A percentile compares a stretch with the other conserved stretches of the same genome.
These are phyloP conservation scores for Cryptococcus jaspeensis DNA, from an alignment of 1,284 basidiomycete genomes.

Conservation along the genomic window DNA sequence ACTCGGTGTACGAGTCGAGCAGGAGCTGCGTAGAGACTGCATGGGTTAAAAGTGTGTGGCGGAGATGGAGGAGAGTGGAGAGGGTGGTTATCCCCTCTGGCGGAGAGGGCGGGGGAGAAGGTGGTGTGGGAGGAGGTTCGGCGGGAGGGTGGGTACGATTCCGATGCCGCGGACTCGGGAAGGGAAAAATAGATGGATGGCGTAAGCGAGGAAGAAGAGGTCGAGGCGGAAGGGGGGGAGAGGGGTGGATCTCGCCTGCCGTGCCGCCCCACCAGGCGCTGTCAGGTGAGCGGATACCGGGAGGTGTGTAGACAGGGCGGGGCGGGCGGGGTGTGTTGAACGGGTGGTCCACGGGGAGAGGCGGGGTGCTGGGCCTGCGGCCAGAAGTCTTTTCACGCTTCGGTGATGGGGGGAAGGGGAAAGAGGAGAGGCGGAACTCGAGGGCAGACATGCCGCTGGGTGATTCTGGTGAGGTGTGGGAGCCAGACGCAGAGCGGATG, in stretches of 20 bases:
- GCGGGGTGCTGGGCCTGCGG: background rate
- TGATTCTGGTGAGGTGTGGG: background rate
- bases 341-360: background rate
- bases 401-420: background rate
- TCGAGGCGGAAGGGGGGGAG: background rate
- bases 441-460: background rate
- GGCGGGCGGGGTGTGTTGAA: background rate
- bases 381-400: background rate
- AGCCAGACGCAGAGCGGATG: too few relatives aligned
- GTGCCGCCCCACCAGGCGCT: background rate
- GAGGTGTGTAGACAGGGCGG: too few relatives aligned
- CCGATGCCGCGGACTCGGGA: background rate
- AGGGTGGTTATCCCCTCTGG: background rate
- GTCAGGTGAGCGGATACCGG: too few relatives aligned
- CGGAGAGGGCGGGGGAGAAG: constrained; percentile 1
- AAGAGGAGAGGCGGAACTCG: background rate
- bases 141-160: background rate
- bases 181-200: background rate
- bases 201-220: background rate
- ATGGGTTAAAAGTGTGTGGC: background rate
- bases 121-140: background rate
- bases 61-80: background rate
- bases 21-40: background rate
- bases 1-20: background rate
- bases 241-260: background rate